Evolutionary conservation across 164 flowering plant species (phyloP), one percentile per base, ranked within the genome.

Genomic region (Platanus orientalis): DNA sequence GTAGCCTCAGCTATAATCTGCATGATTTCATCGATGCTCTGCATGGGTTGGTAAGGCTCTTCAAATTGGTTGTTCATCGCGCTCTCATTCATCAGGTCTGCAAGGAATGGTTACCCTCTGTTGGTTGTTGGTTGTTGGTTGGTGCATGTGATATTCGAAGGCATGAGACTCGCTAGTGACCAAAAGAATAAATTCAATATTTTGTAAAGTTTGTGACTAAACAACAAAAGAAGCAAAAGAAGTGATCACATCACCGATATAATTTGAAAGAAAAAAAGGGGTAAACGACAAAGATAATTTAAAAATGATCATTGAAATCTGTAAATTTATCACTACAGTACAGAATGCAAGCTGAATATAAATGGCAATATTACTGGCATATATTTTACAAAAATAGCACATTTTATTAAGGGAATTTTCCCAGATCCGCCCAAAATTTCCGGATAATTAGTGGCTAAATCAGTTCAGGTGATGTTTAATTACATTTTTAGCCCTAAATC

Each of bases 1-100:
- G 90, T 87, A 47, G 96, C 96, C 58, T 88, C 94, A 2, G 89
- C 57, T 17, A 86, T 84, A 62, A 90, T 86, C 77, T 83, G 89
- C 92, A 87, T 87, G 54, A 90, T 90, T 60, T 86, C 84, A 7
- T 86, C 94, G 9, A 72, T 62, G 73, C 81, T 84, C 68, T 90
- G 94, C 88, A 79, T 78, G 12, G 92, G 92, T 66, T 87, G 86
- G 64, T 90, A 87, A 1, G 86, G 81, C 72, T 86, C 96, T 53
- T 84, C 87, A 63, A 71, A 83, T 39, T 78, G 86, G 57, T 49
- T 71, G 68, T 75, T 76, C n/a, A n/a, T n/a, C n/a, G n/a, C n/a
- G n/a, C n/a, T n/a, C n/a, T n/a, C n/a, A n/a, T n/a, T 77, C 83
- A 80, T 76, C 34, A 87, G 85, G 57, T 83, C 93, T 14, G 78